Base-by-base conservation (phyloP, 495 filamentous ascomycete genomes). In the Xylaria telfairii region DNA sequence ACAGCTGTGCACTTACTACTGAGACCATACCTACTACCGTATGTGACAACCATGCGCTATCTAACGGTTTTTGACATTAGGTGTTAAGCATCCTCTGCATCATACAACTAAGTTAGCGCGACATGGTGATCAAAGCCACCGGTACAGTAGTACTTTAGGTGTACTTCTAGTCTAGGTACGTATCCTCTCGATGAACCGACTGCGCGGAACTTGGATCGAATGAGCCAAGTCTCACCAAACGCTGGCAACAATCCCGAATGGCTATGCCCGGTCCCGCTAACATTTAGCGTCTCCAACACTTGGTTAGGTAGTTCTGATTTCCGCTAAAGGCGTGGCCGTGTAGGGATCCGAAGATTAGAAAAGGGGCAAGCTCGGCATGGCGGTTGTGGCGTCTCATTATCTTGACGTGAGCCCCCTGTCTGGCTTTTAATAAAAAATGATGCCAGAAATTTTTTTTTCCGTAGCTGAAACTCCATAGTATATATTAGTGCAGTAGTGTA, bases 161-260 rank as follows among this genome's bases (percentile, higher is more conserved):
- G 24, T 46, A 63, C 60, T 63, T 46, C 26, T 9, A 19, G 24
- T 12, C 24, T 17, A 10, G 26, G 37, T 65, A 47, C 24, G 24
- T 46, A 44, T 41, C 28, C 17, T 37, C 26, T 53, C 42, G 21
- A 53, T 57, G 46, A 63, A 62, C 67, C 67, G 59, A 60, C 44
- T 57, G 47, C 42, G 57, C 60, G 68, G 61, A 70, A 69, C 67
- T 54, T 70, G 61, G 68, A 70, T 70, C 68, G 61, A 70, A 70
- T 34, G 39, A 70, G 68, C 60, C 68, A 70, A 70, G 68, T 65
- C 59, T 13, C 49, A 59, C 60, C 60, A 70, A 46, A 41, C 37
- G 49, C 68, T 63, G 68, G 68, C 59, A 70, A 65, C 37, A 19
- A 39, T 70, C 61, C 68, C 68, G 68, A 70, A 65, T 65, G 68